phyloP scores from a whole-genome alignment of 345 rosid species.

The Sonneratia alba region DNA sequence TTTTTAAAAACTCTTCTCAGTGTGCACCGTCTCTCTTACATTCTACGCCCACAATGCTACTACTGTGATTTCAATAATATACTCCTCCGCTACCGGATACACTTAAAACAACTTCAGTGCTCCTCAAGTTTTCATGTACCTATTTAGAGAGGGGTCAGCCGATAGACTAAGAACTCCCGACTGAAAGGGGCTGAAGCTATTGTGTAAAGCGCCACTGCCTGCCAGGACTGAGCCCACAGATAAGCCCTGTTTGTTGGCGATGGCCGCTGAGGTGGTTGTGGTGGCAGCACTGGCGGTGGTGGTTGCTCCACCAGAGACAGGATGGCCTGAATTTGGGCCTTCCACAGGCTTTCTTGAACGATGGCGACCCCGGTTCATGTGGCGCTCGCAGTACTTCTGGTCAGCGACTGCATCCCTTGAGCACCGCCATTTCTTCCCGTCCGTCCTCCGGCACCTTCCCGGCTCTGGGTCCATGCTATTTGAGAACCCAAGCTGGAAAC shows the following conservation, averaged over 20 bases:
- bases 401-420: conserved; percentile 86
- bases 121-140: background rate
- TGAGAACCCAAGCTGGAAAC: conserved; percentile 76
- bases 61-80: too few species aligned
- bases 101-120: background rate
- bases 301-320: conserved; percentile 32
- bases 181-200: conserved; percentile 36
- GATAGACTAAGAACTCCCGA: conserved; percentile 12
- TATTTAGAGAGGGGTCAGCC: background rate
- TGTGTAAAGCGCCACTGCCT: conserved; percentile 31
- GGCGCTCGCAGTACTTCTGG: conserved; percentile 94
- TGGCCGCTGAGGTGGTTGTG: conserved; percentile 18
- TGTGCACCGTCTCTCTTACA: too few species aligned
- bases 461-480: conserved; percentile 86
- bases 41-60: too few species aligned
- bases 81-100: too few species aligned
- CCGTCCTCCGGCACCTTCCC: conserved; percentile 93
- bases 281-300: conserved; percentile 18
- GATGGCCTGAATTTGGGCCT: conserved; percentile 75
- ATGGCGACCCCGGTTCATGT: conserved; percentile 96
- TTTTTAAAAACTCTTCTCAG: too few species aligned
- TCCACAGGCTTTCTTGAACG: conserved; percentile 99
- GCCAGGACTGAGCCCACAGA: conserved; percentile 21
- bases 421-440: conserved; percentile 99
- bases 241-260: conserved; percentile 5